phyloP scores from a whole-genome alignment of 495 filamentous ascomycete species.

The Podospora pseudocomata region DNA sequence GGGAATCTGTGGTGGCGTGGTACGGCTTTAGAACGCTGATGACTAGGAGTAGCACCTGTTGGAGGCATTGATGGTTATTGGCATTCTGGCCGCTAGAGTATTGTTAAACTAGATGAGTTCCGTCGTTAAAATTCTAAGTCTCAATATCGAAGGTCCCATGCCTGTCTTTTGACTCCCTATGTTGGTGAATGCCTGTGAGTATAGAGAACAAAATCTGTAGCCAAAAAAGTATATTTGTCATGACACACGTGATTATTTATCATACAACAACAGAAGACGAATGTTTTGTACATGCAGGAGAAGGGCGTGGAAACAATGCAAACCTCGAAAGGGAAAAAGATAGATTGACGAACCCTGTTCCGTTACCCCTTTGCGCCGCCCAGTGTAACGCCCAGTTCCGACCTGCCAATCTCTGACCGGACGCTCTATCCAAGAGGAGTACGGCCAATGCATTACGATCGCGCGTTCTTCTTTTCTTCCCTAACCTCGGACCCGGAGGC shows the following conservation, averaged over 20 bases:
- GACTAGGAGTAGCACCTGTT: neutral
- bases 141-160: neutral
- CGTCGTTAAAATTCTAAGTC: neutral
- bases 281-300: neutral
- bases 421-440: neutral
- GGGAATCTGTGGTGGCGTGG: neutral
- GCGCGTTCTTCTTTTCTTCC: slow-evolving; percentile 23
- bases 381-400: neutral
- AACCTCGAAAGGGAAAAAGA: neutral
- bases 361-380: neutral
- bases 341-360: neutral
- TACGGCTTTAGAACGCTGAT: neutral
- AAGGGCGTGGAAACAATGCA: neutral
- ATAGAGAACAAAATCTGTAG: neutral
- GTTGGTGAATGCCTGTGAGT: neutral
- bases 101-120: neutral
- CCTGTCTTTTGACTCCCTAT: neutral
- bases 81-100: neutral
- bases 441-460: neutral
- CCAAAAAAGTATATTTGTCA: neutral
- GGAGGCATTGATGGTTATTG: neutral
- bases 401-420: neutral
- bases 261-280: neutral
- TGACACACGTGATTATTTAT: neutral
- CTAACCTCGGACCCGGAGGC: slow-evolving; percentile 71